Evolutionary conservation across 1,139 yeast species (phyloP), one percentile per base, ranked within the genome.

Genomic region (Ashbya aceris): DNA sequence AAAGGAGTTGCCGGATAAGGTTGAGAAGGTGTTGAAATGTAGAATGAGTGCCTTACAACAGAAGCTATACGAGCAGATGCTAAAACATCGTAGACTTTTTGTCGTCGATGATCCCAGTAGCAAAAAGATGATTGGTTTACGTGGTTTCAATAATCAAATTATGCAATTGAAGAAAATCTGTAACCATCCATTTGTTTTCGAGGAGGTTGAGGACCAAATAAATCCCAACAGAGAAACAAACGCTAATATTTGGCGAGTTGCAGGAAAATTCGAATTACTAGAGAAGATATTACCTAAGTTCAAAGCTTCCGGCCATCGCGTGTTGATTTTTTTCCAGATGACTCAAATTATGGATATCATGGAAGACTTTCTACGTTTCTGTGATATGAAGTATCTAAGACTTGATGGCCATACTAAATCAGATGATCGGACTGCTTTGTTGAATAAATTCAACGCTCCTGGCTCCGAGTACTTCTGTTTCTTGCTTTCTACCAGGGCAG

Each of bases 121-220:
- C 35, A 68, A 68, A 64, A 72, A 49, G 37, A 67, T 74, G 43
- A 67, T 73, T 9, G 79, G 82, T 27, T 74, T 89, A 47, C 85
- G 89, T 68, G 89, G 95, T 45, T 79, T 86, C 54, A 86, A 87
- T 60, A 86, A 87, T 58, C 87, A 87, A 59, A 77, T 91, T 44
- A 91, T 91, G 98, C 98, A 91, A 65, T 71, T 91, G 64, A 77
- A 96, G 56, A 91, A 91, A 64, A 87, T 91, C 53, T 91, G 97
- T 69, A 91, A 91, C 61, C 98, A 91, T 69, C 98, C 98, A 1
- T 91, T 83, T 68, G 97, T 91, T 11, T 91, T 86, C 64, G 96
- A 85, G 59, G 97, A 87, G 52, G 95, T 91, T 38, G 98, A 91
- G 65, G 77, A 79, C 48, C 71, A 85, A 49, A 76, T 91, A 40